A percentile compares a stretch with the other conserved stretches of the same genome.
Conservation (phyloP, 441 rosid species). For the Croton setiger region DNA sequence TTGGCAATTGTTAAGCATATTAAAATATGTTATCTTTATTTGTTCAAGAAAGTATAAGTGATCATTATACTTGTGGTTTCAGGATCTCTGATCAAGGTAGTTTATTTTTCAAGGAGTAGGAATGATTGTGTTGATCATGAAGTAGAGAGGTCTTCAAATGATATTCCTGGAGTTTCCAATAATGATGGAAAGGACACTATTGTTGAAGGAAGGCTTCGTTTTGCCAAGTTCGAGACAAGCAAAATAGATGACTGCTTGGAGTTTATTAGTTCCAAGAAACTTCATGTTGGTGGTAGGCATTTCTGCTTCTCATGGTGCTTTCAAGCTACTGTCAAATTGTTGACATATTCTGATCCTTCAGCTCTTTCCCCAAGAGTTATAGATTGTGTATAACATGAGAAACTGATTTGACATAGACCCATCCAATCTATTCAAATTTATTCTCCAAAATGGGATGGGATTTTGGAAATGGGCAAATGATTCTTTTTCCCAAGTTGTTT, state of each 20-base stretch:
- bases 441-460: background rate
- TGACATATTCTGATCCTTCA: background rate
- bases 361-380: background rate
- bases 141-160: constrained; percentile 32
- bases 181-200: constrained; percentile 24
- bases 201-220: constrained; percentile 62
- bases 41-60: background rate
- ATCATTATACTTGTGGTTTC: constrained; percentile 4
- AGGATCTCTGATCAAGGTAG: constrained; percentile 84
- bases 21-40: background rate
- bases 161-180: constrained; percentile 24
- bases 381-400: background rate
- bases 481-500: background rate
- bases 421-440: background rate
- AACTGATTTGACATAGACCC: constrained; percentile 1
- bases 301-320: background rate
- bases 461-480: background rate
- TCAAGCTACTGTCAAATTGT: background rate
- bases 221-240: constrained; percentile 79
- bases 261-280: constrained; percentile 56
- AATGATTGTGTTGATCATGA: constrained; percentile 27
- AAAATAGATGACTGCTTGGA: constrained; percentile 78
- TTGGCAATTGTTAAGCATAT: background rate
- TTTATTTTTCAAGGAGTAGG: constrained; percentile 48
- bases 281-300: constrained; percentile 48